Evolutionary conservation across 2,329 filamentous ascomycete genomes (phyloP).

Genomic region (Colletotrichum filicis): DNA sequence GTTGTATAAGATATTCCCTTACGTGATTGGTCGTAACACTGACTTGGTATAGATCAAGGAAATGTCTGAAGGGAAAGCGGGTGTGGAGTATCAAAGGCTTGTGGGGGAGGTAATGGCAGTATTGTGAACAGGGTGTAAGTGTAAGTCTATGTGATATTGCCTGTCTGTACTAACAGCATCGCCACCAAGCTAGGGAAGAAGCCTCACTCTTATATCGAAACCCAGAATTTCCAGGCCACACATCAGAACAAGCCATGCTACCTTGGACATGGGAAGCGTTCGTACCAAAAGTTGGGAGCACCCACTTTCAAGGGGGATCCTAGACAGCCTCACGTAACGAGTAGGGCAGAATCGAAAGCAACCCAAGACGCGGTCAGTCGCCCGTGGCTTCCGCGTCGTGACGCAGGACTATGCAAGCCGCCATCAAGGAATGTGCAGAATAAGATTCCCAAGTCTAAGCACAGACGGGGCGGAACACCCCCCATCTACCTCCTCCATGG

Average conservation of each 20-base stretch:
- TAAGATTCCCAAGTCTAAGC: neutral
- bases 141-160: neutral
- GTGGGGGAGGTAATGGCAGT: neutral
- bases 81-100: neutral
- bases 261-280: neutral
- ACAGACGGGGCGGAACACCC: neutral
- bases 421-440: slow-evolving; percentile 17
- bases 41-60: neutral
- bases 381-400: slow-evolving; percentile 21
- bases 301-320: slow-evolving; percentile 3
- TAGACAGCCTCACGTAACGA: slow-evolving; percentile 23
- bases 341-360: slow-evolving; percentile 32
- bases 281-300: neutral
- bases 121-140: neutral
- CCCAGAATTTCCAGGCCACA: slow-evolving; percentile 12
- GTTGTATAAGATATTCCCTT: neutral
- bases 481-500: neutral
- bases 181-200: neutral
- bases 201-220: slow-evolving; percentile 22
- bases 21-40: neutral
- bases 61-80: neutral
- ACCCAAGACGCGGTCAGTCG: slow-evolving; percentile 17
- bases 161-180: neutral
- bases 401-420: slow-evolving; percentile 26
- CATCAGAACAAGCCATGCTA: neutral